A percentile compares a stretch with the other conserved stretches of the same genome.
Evolutionary conservation across 176 grass and related monocot species (phyloP).

Genomic region (Miscanthus lutarioriparius): DNA sequence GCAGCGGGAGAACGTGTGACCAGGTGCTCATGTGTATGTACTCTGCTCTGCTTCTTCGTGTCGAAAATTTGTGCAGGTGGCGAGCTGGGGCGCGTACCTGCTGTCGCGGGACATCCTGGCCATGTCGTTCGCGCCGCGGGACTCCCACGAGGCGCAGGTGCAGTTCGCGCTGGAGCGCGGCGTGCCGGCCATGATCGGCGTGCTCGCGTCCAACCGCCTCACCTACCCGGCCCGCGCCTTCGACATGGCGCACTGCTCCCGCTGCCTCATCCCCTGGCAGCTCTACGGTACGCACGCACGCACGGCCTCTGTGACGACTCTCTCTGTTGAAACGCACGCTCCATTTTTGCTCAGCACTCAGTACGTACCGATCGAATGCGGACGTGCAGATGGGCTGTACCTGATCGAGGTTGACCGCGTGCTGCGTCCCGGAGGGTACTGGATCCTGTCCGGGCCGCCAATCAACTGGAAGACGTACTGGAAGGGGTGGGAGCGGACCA

Average conservation of each 20-base stretch:
- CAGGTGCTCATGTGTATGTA: not conserved
- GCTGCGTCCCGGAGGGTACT: constrained; percentile 85
- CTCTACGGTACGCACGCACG: constrained; percentile 16
- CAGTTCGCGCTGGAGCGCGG: constrained; percentile 86
- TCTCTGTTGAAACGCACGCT: not conserved
- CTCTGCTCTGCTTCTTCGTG: not conserved
- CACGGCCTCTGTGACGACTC: not conserved
- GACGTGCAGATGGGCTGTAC: constrained; percentile 64
- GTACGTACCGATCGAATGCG: not conserved
- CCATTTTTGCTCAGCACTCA: not conserved
- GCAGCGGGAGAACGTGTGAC: not conserved
- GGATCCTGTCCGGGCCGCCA: constrained; percentile 87
- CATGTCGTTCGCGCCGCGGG: constrained; percentile 79
- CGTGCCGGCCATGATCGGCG: constrained; percentile 84
- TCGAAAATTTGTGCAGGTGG: constrained; percentile 44
- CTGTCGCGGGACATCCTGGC: constrained; percentile 60
- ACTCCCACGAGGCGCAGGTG: constrained; percentile 78
- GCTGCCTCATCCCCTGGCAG: constrained; percentile 87
- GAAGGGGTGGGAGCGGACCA: constrained; percentile 77
- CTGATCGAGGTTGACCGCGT: constrained; percentile 88
- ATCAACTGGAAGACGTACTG: constrained; percentile 89
- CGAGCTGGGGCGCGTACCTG: constrained; percentile 84
- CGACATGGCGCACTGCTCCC: constrained; percentile 93
- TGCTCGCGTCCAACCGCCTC: constrained; percentile 62
- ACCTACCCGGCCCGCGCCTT: constrained; percentile 75